A percentile compares a stretch with the other conserved stretches of the same genome.
Evolutionary conservation across 352 stramenopile species (phyloP).

Genomic region (Globisporangium okanoganense): DNA sequence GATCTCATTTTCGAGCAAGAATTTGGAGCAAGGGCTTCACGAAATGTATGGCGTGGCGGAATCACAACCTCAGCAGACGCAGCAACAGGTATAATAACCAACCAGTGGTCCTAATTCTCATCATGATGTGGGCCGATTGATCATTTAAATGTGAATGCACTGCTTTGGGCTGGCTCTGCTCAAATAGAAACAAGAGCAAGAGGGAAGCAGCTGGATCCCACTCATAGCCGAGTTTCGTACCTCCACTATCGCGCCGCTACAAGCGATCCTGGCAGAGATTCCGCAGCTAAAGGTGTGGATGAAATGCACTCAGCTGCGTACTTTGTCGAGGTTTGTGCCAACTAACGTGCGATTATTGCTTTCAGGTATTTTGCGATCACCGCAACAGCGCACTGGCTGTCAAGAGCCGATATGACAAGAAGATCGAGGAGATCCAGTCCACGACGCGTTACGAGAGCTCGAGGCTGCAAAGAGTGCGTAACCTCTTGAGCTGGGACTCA

Average conservation of each 20-base stretch:
- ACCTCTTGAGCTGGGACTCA: too few species aligned
- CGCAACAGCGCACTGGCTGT: slow-evolving; percentile 54
- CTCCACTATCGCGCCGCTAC: slow-evolving; percentile 51
- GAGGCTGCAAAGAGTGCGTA: slow-evolving; percentile 50
- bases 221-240: slow-evolving; percentile 48
- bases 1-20: slow-evolving; percentile 24
- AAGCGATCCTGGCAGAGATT: slow-evolving; percentile 48
- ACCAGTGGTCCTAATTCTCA: too few species aligned
- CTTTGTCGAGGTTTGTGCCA: neutral
- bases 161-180: neutral
- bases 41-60: slow-evolving; percentile 6
- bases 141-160: too few species aligned
- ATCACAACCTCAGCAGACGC: neutral
- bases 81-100: neutral
- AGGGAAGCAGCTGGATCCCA: slow-evolving; percentile 21
- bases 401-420: slow-evolving; percentile 53
- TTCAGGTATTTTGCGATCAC: slow-evolving; percentile 59
- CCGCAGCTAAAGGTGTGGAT: slow-evolving; percentile 45
- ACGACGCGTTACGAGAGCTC: slow-evolving; percentile 37
- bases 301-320: neutral
- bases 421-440: slow-evolving; percentile 50
- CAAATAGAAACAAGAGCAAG: neutral
- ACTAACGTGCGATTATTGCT: neutral
- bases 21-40: slow-evolving; percentile 4
- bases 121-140: too few species aligned